A percentile compares a stretch with the other conserved stretches of the same genome.
Evolutionary conservation across 768 basidiomycete genomes (phyloP).

Genomic region (Lactifluus pinguis): DNA sequence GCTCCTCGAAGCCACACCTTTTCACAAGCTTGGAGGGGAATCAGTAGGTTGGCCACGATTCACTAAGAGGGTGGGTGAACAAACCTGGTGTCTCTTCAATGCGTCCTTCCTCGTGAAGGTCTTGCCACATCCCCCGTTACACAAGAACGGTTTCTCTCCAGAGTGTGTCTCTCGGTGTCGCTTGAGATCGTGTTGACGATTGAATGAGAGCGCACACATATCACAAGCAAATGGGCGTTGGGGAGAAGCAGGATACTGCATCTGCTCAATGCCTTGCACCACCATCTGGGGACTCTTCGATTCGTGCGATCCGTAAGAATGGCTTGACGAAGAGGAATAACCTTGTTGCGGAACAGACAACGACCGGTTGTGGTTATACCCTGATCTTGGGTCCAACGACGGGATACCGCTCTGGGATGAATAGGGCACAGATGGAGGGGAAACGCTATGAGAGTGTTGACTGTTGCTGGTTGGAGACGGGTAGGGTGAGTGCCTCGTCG

Average conservation of each 20-base stretch:
- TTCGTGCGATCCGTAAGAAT: slow-evolving; percentile 7
- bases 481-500: slow-evolving; percentile 10
- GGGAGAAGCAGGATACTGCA: slow-evolving; percentile 32
- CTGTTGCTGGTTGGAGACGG: neutral
- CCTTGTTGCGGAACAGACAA: slow-evolving; percentile 9
- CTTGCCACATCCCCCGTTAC: slow-evolving; percentile 80
- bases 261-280: slow-evolving; percentile 19
- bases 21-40: slow-evolving; percentile 52
- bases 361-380: slow-evolving; percentile 14
- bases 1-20: slow-evolving; percentile 66
- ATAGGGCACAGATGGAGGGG: slow-evolving; percentile 7
- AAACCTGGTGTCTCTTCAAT: slow-evolving; percentile 75
- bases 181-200: slow-evolving; percentile 78
- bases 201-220: slow-evolving; percentile 74
- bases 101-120: slow-evolving; percentile 85
- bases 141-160: slow-evolving; percentile 75
- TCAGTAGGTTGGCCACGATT: neutral
- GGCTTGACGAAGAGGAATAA: neutral
- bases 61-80: slow-evolving; percentile 15
- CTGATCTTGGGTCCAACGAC: slow-evolving; percentile 5
- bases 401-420: slow-evolving; percentile 5
- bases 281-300: slow-evolving; percentile 20
- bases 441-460: neutral
- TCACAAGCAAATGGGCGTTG: slow-evolving; percentile 33
- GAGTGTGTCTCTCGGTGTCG: slow-evolving; percentile 79